phyloP scores from a whole-genome alignment of 768 basidiomycete genomes.

The Hortiboletus flavorubellus region DNA sequence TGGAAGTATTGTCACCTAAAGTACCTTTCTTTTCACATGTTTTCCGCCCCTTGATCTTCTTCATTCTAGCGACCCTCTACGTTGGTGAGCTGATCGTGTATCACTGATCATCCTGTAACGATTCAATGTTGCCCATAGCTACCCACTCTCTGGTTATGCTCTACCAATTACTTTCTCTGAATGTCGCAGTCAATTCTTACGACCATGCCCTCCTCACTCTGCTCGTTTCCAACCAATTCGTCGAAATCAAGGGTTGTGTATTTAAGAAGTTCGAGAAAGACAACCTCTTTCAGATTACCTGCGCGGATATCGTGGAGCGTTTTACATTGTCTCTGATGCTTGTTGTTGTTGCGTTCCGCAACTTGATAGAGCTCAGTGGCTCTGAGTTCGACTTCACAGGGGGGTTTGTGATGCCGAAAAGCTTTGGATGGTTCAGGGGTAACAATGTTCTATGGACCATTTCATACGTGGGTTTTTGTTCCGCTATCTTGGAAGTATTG shows the following conservation, averaged over 20 bases:
- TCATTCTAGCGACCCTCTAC: constrained; percentile 77
- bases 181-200: constrained; percentile 97
- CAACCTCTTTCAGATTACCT: constrained; percentile 96
- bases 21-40: constrained; percentile 59
- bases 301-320: constrained; percentile 97
- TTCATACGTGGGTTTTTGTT: constrained; percentile 64
- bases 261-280: constrained; percentile 99
- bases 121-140: constrained; percentile 42
- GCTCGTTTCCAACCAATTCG: constrained; percentile 96
- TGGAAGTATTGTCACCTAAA: constrained; percentile 66
- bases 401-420: constrained; percentile 72
- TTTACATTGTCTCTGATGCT: constrained; percentile 93
- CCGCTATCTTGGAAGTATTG: background rate
- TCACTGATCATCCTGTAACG: background rate
- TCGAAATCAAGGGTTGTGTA: constrained; percentile 98
- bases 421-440: constrained; percentile 82
- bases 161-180: constrained; percentile 91
- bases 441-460: constrained; percentile 82
- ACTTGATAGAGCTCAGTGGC: constrained; percentile 90
- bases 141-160: constrained; percentile 92
- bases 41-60: constrained; percentile 80
- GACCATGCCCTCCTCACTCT: constrained; percentile 93
- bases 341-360: constrained; percentile 85
- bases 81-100: constrained; percentile 52
- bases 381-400: constrained; percentile 78